phyloP scores from a whole-genome alignment of 495 filamentous ascomycete genomes.

The Hypomontagnella submonticulosa region DNA sequence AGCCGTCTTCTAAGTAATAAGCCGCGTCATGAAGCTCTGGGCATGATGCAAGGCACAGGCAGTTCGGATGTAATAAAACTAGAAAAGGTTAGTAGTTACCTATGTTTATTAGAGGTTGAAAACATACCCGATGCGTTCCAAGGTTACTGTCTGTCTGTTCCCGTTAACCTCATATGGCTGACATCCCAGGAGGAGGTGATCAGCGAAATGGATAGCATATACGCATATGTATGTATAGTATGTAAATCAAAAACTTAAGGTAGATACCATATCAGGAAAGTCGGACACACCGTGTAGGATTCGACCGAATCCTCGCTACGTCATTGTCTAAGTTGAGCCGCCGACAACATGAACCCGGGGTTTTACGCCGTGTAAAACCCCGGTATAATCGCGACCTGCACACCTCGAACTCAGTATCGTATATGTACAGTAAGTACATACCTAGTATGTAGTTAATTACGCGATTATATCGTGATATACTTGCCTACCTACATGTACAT shows the following conservation, averaged over 20 bases:
- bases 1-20: conserved; percentile 15
- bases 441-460: too few relatives aligned
- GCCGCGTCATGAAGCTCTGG: conserved; percentile 36
- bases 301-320: conserved; percentile 14
- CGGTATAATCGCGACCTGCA: too few relatives aligned
- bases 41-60: conserved; percentile 35
- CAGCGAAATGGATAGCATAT: too few relatives aligned
- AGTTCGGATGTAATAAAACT: conserved; percentile 11
- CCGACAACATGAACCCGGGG: too few relatives aligned
- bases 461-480: too few relatives aligned
- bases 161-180: too few relatives aligned
- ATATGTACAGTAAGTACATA: too few relatives aligned
- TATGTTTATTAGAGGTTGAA: background rate
- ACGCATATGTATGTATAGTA: too few relatives aligned
- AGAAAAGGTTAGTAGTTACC: background rate
- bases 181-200: too few relatives aligned
- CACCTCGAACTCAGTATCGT: too few relatives aligned
- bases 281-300: conserved; percentile 10
- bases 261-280: conserved; percentile 2
- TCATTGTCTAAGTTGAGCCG: conserved; percentile 2
- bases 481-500: too few relatives aligned
- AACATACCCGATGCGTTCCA: background rate
- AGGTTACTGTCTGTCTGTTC: background rate
- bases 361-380: too few relatives aligned
- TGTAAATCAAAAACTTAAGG: background rate